Evolutionary conservation across 495 filamentous ascomycete genomes (phyloP).

Genomic region (Penicillium coprophilum): DNA sequence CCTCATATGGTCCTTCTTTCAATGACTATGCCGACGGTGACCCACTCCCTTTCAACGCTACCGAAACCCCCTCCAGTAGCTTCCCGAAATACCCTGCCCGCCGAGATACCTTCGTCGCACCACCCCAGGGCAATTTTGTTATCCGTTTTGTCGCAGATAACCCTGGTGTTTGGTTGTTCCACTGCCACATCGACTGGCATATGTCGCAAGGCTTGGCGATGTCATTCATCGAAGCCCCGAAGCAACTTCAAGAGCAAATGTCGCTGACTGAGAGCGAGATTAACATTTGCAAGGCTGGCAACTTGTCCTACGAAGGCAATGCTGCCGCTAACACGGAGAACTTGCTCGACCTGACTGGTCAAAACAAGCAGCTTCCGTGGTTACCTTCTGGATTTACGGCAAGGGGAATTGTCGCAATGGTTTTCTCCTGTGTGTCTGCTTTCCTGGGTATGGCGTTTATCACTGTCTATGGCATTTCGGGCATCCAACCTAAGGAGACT

Average conservation of each 20-base stretch:
- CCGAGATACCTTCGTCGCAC: conserved; percentile 57
- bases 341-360: conserved; percentile 62
- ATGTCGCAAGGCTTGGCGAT: conserved; percentile 45
- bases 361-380: conserved; percentile 53
- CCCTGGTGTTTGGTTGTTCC: conserved; percentile 59
- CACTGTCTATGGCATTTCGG: conserved; percentile 58
- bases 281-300: conserved; percentile 52
- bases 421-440: conserved; percentile 68
- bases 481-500: conserved; percentile 11
- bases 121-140: conserved; percentile 51
- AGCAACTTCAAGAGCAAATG: conserved; percentile 58
- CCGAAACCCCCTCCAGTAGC: conserved; percentile 27
- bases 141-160: conserved; percentile 63
- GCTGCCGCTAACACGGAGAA: conserved; percentile 69
- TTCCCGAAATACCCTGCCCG: conserved; percentile 49
- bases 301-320: conserved; percentile 58
- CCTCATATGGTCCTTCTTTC: conserved; percentile 42
- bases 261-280: conserved; percentile 62
- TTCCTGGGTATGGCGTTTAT: conserved; percentile 69
- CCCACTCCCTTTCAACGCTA: conserved; percentile 41
- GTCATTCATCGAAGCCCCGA: conserved; percentile 56
- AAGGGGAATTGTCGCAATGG: conserved; percentile 68
- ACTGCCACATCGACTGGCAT: conserved; percentile 73
- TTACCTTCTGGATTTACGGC: conserved; percentile 72
- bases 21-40: conserved; percentile 35